Evolutionary conservation across 2,329 filamentous ascomycete genomes (phyloP).

Genomic region (Sordariomycetes sp.): DNA sequence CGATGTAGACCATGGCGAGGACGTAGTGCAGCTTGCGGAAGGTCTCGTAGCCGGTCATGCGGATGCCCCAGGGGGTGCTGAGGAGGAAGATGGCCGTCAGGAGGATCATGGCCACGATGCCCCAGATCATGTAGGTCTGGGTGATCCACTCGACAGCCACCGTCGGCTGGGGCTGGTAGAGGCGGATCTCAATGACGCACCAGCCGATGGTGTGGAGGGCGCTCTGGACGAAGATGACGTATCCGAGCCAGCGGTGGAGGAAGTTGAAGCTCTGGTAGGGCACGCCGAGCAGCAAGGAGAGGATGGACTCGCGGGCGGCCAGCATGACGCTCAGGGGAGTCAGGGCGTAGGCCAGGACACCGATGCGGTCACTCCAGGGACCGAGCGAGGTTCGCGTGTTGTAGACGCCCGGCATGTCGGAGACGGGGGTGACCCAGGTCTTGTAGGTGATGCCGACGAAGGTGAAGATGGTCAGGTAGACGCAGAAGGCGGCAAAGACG

Average conservation of each 20-base stretch:
- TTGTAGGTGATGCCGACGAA: constrained; percentile 62
- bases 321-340: constrained; percentile 63
- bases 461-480: constrained; percentile 58
- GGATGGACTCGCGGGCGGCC: constrained; percentile 58
- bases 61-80: constrained; percentile 47
- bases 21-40: constrained; percentile 69
- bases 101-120: constrained; percentile 57
- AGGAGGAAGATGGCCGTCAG: constrained; percentile 52
- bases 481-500: constrained; percentile 45
- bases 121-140: constrained; percentile 65
- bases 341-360: constrained; percentile 63
- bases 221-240: constrained; percentile 61
- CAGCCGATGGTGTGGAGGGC: constrained; percentile 62
- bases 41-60: constrained; percentile 64
- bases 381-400: constrained; percentile 60
- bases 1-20: constrained; percentile 65
- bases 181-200: constrained; percentile 53
- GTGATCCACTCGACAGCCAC: constrained; percentile 47
- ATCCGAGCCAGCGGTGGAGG: constrained; percentile 67
- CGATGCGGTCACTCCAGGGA: constrained; percentile 60
- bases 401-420: constrained; percentile 39
- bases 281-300: constrained; percentile 61
- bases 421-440: constrained; percentile 62
- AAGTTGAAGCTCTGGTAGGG: constrained; percentile 74
- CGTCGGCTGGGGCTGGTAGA: constrained; percentile 65